These are phyloP conservation scores for Turnera subulata DNA, from an alignment of 345 rosid species.

Conservation along the genomic window DNA sequence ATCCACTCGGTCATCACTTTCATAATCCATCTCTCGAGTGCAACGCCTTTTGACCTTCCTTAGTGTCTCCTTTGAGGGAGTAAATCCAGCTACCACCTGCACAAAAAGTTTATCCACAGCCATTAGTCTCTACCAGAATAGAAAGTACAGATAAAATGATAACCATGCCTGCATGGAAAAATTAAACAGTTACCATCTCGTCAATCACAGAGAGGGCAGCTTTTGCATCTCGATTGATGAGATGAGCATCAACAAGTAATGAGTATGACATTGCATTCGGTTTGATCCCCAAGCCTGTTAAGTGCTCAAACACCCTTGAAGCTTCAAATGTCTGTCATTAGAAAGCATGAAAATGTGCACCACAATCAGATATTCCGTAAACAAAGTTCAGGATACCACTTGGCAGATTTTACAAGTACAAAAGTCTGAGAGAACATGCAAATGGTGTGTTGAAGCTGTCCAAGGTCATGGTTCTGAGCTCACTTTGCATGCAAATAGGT, in stretches of 20 bases:
- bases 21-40: slow-evolving; percentile 68
- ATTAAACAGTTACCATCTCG: slow-evolving; percentile 55
- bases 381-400: neutral
- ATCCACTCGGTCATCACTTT: slow-evolving; percentile 53
- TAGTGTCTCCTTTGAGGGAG: slow-evolving; percentile 70
- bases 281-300: slow-evolving; percentile 68
- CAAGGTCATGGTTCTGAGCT: too few relatives aligned
- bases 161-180: neutral
- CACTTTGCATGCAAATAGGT: too few relatives aligned
- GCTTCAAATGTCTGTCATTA: slow-evolving; percentile 77
- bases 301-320: slow-evolving; percentile 74
- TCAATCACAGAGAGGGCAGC: slow-evolving; percentile 66
- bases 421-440: too few relatives aligned
- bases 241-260: slow-evolving; percentile 87
- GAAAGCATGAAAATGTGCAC: slow-evolving; percentile 13
- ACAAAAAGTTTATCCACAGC: slow-evolving; percentile 1
- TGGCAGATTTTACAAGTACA: too few relatives aligned
- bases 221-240: slow-evolving; percentile 74
- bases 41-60: slow-evolving; percentile 85
- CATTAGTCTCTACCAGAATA: slow-evolving; percentile 6
- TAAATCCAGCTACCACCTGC: slow-evolving; percentile 74
- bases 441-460: too few relatives aligned
- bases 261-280: slow-evolving; percentile 74
- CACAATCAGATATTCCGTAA: slow-evolving; percentile 5
- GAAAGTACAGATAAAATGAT: slow-evolving; percentile 4